These are phyloP conservation scores for Claviceps monticola DNA, from an alignment of 2,329 filamentous ascomycete genomes.

Conservation along the genomic window DNA sequence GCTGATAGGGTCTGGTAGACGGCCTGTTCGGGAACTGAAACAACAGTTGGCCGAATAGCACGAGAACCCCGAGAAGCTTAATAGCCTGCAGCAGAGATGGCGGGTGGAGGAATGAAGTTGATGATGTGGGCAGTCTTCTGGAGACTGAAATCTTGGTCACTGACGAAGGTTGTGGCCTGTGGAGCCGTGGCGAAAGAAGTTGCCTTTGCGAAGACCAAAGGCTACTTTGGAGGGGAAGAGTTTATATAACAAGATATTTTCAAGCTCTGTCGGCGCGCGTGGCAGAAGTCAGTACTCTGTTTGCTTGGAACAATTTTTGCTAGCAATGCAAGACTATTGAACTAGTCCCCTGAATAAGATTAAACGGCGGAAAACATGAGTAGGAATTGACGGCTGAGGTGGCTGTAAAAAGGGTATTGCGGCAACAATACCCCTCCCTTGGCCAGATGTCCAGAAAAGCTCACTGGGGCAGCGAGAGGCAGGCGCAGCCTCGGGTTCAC, in stretches of 20 bases:
- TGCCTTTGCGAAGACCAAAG: conserved; percentile 60
- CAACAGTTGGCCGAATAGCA: conserved; percentile 36
- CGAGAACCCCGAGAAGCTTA: conserved; percentile 36
- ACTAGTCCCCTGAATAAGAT: background rate
- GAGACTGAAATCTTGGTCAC: conserved; percentile 57
- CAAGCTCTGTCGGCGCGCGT: background rate
- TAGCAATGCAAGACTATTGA: background rate
- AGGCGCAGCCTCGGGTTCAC: background rate
- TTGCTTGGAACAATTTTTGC: background rate
- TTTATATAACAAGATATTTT: background rate
- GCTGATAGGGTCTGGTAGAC: conserved; percentile 58
- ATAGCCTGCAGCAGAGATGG: conserved; percentile 29
- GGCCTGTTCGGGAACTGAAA: conserved; percentile 35
- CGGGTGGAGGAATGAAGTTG: conserved; percentile 49
- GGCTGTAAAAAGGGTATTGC: background rate
- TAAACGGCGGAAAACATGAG: no score
- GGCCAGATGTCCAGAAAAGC: background rate
- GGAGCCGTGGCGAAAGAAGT: conserved; percentile 44
- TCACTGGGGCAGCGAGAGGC: conserved; percentile 1
- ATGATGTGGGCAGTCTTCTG: conserved; percentile 51
- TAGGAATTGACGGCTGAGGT: background rate
- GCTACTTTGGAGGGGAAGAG: conserved; percentile 21
- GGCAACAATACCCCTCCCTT: background rate
- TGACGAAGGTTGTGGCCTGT: conserved; percentile 45
- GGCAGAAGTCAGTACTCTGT: background rate